phyloP scores from a whole-genome alignment of 1,284 basidiomycete species.

The Fomitopsis pinicola region DNA sequence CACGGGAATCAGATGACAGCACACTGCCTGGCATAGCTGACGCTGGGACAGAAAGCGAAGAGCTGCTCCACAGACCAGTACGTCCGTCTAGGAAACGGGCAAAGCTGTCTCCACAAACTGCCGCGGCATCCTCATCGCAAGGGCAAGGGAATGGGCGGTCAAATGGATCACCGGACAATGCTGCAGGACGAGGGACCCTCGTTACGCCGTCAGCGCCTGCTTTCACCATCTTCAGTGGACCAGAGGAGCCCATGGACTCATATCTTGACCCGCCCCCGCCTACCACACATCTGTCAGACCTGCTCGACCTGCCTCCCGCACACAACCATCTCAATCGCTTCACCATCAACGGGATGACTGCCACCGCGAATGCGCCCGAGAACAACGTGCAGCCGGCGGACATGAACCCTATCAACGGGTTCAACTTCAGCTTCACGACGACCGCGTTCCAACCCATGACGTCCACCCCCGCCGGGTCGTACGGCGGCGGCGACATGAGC shows the following conservation, averaged over 20 bases:
- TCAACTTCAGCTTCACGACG: constrained; percentile 46
- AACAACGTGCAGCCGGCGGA: constrained; percentile 31
- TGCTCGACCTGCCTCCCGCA: constrained; percentile 36
- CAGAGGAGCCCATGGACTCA: constrained; percentile 25
- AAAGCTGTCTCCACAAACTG: constrained; percentile 25
- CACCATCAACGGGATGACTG: constrained; percentile 27
- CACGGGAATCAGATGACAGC: constrained; percentile 44
- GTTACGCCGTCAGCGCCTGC: constrained; percentile 12
- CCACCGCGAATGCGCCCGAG: constrained; percentile 34
- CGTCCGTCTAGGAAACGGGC: constrained; percentile 51
- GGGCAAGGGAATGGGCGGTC: neutral
- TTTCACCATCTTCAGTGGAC: constrained; percentile 29
- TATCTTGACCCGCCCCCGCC: constrained; percentile 21
- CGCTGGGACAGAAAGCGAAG: constrained; percentile 34
- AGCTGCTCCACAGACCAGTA: constrained; percentile 31
- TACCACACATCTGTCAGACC: constrained; percentile 44
- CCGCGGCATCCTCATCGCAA: neutral
- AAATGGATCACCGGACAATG: neutral
- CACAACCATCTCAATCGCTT: neutral
- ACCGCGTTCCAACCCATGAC: constrained; percentile 38
- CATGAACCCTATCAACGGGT: constrained; percentile 22
- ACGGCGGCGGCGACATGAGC: constrained; percentile 23
- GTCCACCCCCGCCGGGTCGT: constrained; percentile 41
- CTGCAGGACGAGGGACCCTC: neutral
- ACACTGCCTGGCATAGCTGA: constrained; percentile 38